These are phyloP conservation scores for Citrullus mucosospermus DNA, from an alignment of 306 rosid species.

Conservation along the genomic window DNA sequence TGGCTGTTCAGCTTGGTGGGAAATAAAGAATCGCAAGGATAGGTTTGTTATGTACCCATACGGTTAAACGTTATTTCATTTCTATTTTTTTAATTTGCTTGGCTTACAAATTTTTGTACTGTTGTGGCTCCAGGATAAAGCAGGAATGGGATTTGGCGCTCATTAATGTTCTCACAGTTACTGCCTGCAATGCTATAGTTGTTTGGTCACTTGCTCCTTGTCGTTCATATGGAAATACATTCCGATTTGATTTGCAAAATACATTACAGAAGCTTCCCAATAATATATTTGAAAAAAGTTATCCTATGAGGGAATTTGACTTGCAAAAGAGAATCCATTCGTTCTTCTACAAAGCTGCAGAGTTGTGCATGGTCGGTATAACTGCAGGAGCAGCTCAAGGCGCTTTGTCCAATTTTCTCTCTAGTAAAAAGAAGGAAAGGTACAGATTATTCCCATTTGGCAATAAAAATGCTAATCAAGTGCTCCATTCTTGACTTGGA, in stretches of 20 bases:
- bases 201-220: constrained; percentile 99
- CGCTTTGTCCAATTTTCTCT: constrained; percentile 49
- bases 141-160: constrained; percentile 99
- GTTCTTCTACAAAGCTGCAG: constrained; percentile 95
- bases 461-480: neutral
- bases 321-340: constrained; percentile 77
- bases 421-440: constrained; percentile 82
- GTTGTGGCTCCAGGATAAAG: constrained; percentile 55
- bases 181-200: constrained; percentile 91
- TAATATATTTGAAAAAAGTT: constrained; percentile 91
- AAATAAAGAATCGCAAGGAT: constrained; percentile 71
- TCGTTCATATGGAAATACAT: constrained; percentile 92
- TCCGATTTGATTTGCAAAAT: constrained; percentile 84
- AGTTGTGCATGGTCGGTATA: constrained; percentile 92
- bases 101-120: constrained; percentile 7
- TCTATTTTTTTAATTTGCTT: constrained; percentile 5
- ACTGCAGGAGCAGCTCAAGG: constrained; percentile 90
- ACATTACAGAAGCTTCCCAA: constrained; percentile 97
- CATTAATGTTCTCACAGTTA: constrained; percentile 76
- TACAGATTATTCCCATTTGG: constrained; percentile 10
- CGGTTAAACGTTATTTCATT: constrained; percentile 8
- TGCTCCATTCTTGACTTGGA: neutral
- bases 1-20: constrained; percentile 89
- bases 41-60: constrained; percentile 32
- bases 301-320: constrained; percentile 88